Percentiles rank a stretch among this genome's conserved stretches.
These are phyloP conservation scores for Jatropha curcas DNA, from an alignment of 345 rosid species.

Conservation along the genomic window DNA sequence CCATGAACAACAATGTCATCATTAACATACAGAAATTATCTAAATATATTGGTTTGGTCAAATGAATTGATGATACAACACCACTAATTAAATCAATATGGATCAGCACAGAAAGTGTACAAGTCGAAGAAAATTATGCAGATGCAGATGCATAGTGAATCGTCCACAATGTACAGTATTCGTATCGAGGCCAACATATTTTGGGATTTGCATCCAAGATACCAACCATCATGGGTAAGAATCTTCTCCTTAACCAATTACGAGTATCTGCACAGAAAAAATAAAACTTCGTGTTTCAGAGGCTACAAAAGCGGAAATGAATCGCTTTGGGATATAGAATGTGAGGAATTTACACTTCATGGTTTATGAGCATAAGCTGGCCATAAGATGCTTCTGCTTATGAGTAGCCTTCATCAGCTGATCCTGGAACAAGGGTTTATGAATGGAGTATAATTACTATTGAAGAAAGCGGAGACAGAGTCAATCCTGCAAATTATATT, in stretches of 20 bases:
- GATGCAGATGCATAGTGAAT: conserved; percentile 63
- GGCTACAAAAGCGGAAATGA: too few relatives aligned
- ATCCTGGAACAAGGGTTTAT: too few relatives aligned
- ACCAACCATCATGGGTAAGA: conserved; percentile 69
- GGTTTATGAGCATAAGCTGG: too few relatives aligned
- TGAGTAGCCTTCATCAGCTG: too few relatives aligned
- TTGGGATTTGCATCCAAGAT: conserved; percentile 67
- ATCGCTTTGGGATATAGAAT: too few relatives aligned
- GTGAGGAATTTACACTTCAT: too few relatives aligned
- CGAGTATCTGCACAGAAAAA: conserved; percentile 41
- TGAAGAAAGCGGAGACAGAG: too few relatives aligned
- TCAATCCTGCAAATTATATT: too few relatives aligned
- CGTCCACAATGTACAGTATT: conserved; percentile 41
- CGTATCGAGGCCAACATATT: conserved; percentile 68
- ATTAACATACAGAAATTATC: conserved; percentile 52
- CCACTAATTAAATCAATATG: conserved; percentile 93
- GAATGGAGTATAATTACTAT: too few relatives aligned
- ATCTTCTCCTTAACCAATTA: conserved; percentile 37
- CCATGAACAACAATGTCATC: conserved; percentile 62
- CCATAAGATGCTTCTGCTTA: too few relatives aligned
- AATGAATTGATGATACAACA: conserved; percentile 58
- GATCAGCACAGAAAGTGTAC: conserved; percentile 63
- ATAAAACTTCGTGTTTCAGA: conserved; percentile 61
- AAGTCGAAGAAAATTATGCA: conserved; percentile 62
- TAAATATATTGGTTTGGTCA: conserved; percentile 74